Base-by-base conservation (phyloP, 805 yeast genomes). In the Spathaspora passalidarum region DNA sequence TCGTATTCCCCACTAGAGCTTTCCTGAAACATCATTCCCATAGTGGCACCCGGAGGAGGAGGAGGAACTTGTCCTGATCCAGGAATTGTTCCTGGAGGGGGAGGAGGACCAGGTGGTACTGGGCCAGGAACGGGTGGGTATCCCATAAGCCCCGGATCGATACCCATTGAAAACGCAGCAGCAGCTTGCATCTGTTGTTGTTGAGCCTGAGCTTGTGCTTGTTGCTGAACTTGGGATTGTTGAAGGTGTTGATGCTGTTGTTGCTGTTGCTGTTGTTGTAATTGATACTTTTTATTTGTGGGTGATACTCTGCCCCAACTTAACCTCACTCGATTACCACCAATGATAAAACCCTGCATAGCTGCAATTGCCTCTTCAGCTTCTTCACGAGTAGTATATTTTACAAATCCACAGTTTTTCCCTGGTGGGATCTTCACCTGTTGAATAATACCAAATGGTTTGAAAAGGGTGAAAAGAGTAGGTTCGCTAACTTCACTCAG, bases 311-410 rank as follows among this genome's bases (percentile, higher is more conserved):
- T n/a, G 23, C 97, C 97, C 97, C 97, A 90, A 43, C 92, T 84
- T 47, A 90, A 75, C 55, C 96, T 75, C 41, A 90, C 82, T 50
- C 92, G 76, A 47, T 88, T 84, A 47, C 88, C 90, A 42, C 91
- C 92, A 55, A 90, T 84, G 32, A 89, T 88, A 60, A 82, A 88
- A 8, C 96, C 96, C 66, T 90, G 96, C 95, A 90, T 86, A 51
- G 84, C 86, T 29, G 80, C 73, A 50, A 90, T 86, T 9, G 97
- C 96, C 45, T 76, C 76, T 65, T 91, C 97, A 1, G 97, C 97
- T 54, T 88, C 82, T 38, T 81, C 80, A 47, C 96, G 73, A 44
- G 84, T 80, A 35, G 81, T 79, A 61, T 79, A 90, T 63, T 88
- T 95, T 44, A 90, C 89, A 67, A 91, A 89, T 0, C 96, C 96